Conservation (phyloP, 805 yeast genomes). For the Tetrapisispora nanseiensis region DNA sequence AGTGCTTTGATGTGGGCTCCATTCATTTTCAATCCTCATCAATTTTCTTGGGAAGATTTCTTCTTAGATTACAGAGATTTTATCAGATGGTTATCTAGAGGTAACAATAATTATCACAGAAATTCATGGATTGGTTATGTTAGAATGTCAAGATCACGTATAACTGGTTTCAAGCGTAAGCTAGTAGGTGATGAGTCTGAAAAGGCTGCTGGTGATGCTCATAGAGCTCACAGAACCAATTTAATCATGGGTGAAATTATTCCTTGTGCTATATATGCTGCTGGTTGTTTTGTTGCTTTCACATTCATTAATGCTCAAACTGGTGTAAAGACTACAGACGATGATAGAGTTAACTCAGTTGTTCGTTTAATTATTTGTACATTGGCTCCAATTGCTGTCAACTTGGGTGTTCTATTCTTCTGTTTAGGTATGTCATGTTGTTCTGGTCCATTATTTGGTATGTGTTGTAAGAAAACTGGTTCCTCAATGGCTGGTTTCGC, state of each 20-base stretch:
- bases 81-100: slow-evolving; percentile 85
- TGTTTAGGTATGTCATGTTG: slow-evolving; percentile 85
- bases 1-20: slow-evolving; percentile 86
- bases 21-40: slow-evolving; percentile 94
- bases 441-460: slow-evolving; percentile 89
- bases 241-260: slow-evolving; percentile 59
- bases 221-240: slow-evolving; percentile 74
- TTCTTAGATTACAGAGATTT: slow-evolving; percentile 93
- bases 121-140: slow-evolving; percentile 83
- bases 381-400: slow-evolving; percentile 82
- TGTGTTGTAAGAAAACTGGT: slow-evolving; percentile 96
- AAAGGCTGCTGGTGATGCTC: slow-evolving; percentile 73
- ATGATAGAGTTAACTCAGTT: slow-evolving; percentile 52
- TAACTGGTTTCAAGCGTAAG: slow-evolving; percentile 74
- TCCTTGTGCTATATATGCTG: slow-evolving; percentile 64
- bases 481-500: slow-evolving; percentile 91
- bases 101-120: slow-evolving; percentile 82
- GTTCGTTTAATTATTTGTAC: slow-evolving; percentile 71
- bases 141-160: slow-evolving; percentile 72
- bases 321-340: slow-evolving; percentile 48
- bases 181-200: slow-evolving; percentile 69
- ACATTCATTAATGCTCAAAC: slow-evolving; percentile 80
- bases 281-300: slow-evolving; percentile 71
- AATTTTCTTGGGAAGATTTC: slow-evolving; percentile 92
- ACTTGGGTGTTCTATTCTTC: slow-evolving; percentile 73